Conservation (phyloP, 768 basidiomycete species). For the Pleurotus djamor region DNA sequence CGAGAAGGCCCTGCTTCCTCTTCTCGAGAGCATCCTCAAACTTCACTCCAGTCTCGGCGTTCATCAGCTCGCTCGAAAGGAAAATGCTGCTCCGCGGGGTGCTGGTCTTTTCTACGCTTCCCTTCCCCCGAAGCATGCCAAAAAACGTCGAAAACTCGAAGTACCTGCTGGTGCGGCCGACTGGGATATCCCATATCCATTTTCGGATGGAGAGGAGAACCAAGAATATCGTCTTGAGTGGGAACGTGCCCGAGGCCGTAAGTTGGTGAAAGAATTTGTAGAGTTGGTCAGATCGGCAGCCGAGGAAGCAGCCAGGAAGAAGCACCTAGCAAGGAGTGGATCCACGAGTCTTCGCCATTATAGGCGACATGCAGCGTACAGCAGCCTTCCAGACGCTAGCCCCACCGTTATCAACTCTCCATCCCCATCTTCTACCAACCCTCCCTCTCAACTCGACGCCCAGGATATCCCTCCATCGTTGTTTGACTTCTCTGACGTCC, state of each 20-base stretch:
- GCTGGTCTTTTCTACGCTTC: neutral
- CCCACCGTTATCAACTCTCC: slow-evolving; percentile 10
- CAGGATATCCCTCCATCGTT: neutral
- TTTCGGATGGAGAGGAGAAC: slow-evolving; percentile 69
- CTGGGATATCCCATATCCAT: slow-evolving; percentile 85
- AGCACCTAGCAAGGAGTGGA: slow-evolving; percentile 30
- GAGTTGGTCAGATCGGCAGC: slow-evolving; percentile 59
- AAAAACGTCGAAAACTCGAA: slow-evolving; percentile 62
- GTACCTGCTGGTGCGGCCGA: slow-evolving; percentile 81
- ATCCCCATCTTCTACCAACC: slow-evolving; percentile 29
- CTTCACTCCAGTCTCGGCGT: slow-evolving; percentile 24
- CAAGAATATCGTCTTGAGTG: slow-evolving; percentile 60
- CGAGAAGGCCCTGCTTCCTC: slow-evolving; percentile 66
- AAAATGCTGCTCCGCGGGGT: neutral
- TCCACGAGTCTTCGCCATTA: slow-evolving; percentile 5
- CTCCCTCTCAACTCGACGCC: slow-evolving; percentile 38
- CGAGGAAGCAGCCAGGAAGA: slow-evolving; percentile 58
- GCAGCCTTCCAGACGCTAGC: neutral
- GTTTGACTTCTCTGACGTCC: neutral
- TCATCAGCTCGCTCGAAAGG: neutral
- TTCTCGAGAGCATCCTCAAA: slow-evolving; percentile 60
- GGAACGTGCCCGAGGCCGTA: slow-evolving; percentile 62
- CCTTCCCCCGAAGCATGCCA: slow-evolving; percentile 11
- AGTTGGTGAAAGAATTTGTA: slow-evolving; percentile 60
- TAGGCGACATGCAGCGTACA: neutral